Base-by-base conservation (phyloP, 1,284 basidiomycete species). In the Cutaneotrichosporon sp. region DNA sequence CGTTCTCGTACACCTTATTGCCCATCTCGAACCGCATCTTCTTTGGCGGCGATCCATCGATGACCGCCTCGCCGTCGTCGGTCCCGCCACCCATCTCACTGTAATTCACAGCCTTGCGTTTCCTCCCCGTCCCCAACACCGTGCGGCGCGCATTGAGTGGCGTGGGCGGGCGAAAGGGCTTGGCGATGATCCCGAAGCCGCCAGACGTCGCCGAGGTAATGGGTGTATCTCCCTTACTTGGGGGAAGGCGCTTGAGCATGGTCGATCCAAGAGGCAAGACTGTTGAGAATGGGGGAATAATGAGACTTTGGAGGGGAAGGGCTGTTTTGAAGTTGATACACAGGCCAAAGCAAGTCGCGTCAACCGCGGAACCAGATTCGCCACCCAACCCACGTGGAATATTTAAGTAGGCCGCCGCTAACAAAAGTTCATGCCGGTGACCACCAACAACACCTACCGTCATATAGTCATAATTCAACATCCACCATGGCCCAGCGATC, bases 41-140 rank as follows among this genome's bases (percentile, higher is more conserved):
- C 68, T 86, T 87, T 86, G 69, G 26, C 68, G 69, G 0, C 67
- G 75, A 46, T 56, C 70, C 73, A 9, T 64, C 72, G 11, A 62
- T 72, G 65, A 51, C 66, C 1, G 49, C 84, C 83, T 66, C 82
- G 83, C 66, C 89, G 86, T 82, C 82, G 60, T 83, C 79, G 46
- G 82, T 85, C 36, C 86, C 84, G 8, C 72, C 81, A 78, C 58
- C 86, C 84, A 63, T 85, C 86, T 34, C 84, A 88, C 74, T 88
- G 76, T 93, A 93, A 0, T 89, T 90, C 21, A 91, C 87, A 18
- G 88, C 86, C 73, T 90, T 92, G 60, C 91, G 87, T 76, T 93
- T 94, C 32, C 91, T 85, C 64, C 85, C 83, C 0, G 89, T 89
- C 9, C 83, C 82, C 51, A 86, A 85, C 47, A 86, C 84, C n/a